These are phyloP conservation scores for Pyricularia sp. DNA, from an alignment of 2,329 filamentous ascomycete genomes.

Conservation along the genomic window DNA sequence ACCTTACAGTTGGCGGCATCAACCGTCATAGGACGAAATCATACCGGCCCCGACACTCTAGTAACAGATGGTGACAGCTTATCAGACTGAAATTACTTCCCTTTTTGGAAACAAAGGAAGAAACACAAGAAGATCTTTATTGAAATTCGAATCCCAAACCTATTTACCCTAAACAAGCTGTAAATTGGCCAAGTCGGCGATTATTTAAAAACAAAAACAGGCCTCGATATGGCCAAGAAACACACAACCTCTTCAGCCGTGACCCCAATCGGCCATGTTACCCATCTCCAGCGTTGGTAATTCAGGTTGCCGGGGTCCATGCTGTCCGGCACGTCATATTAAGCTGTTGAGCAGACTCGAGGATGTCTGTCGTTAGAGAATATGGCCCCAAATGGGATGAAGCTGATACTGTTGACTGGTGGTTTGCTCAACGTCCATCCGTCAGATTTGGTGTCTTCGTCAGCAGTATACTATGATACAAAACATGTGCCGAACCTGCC, in stretches of 20 bases:
- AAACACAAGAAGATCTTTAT: background rate
- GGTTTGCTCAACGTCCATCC: background rate
- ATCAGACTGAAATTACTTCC: no score
- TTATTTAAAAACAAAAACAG: background rate
- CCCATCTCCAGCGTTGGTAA: background rate
- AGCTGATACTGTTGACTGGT: background rate
- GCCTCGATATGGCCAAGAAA: background rate
- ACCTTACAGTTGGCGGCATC: no score
- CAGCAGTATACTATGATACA: background rate
- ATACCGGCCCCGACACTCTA: no score
- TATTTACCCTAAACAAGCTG: background rate
- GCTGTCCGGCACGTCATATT: background rate
- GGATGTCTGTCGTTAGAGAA: background rate
- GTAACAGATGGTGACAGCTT: no score
- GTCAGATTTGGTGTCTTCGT: background rate
- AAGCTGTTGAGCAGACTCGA: background rate
- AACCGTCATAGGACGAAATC: no score
- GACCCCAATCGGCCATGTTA: background rate
- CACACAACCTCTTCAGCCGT: background rate
- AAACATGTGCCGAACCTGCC: background rate
- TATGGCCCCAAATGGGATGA: background rate
- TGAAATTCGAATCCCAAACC: background rate
- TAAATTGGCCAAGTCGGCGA: background rate
- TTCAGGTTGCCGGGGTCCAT: background rate
- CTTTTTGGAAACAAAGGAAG: no score